phyloP scores from a whole-genome alignment of 2,329 filamentous ascomycete species.

The Aphanocladium album region DNA sequence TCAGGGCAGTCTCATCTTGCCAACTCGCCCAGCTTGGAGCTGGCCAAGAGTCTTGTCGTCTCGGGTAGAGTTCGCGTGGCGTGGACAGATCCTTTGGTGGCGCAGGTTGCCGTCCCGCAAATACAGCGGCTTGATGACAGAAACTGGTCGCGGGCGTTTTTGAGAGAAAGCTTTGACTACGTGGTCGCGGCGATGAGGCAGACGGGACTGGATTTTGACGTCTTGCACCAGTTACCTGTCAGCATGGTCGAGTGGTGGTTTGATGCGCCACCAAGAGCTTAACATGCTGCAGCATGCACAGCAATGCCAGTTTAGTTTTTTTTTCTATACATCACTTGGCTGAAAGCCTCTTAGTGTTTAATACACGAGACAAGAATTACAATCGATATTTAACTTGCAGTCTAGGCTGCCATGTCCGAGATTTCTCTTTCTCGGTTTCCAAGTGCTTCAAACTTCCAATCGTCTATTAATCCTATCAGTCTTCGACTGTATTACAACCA shows the following conservation, averaged over 20 bases:
- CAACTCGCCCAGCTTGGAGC: conserved; percentile 42
- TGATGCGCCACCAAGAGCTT: not conserved
- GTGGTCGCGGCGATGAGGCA: conserved; percentile 41
- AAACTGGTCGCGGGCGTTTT: conserved; percentile 32
- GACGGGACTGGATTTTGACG: conserved; percentile 34
- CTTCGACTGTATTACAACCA: no score
- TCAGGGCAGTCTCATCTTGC: conserved; percentile 41
- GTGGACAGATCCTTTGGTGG: conserved; percentile 41
- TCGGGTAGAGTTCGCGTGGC: conserved; percentile 35
- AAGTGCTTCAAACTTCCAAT: no score
- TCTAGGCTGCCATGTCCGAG: no score
- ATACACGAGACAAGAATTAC: no score
- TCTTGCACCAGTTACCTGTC: conserved; percentile 28
- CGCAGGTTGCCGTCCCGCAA: conserved; percentile 35
- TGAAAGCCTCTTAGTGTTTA: not conserved
- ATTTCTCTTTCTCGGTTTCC: no score
- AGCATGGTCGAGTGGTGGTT: conserved; percentile 11
- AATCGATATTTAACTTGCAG: no score
- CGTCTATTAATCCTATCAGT: no score
- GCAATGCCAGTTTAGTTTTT: no score
- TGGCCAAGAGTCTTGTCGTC: conserved; percentile 33
- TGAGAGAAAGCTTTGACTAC: conserved; percentile 36
- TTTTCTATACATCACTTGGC: no score
- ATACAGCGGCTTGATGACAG: conserved; percentile 29
- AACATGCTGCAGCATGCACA: no score